Percentiles rank a stretch among this genome's conserved stretches.
These are phyloP conservation scores for Spencermartinsiella ligniputridi DNA, from an alignment of 1,139 yeast species.

Conservation along the genomic window DNA sequence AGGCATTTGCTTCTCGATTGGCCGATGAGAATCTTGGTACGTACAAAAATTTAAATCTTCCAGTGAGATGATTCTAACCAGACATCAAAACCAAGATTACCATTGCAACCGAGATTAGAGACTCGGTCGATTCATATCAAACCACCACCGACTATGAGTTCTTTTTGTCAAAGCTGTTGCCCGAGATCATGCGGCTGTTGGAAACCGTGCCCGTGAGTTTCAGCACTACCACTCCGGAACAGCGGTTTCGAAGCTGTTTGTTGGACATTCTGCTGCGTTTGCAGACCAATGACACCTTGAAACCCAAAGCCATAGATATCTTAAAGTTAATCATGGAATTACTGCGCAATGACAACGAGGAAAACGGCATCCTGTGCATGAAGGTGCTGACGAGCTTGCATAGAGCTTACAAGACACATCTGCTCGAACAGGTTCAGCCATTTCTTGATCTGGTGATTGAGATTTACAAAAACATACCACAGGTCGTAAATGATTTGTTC, in stretches of 20 bases:
- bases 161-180: constrained; percentile 30
- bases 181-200: constrained; percentile 41
- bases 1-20: constrained; percentile 57
- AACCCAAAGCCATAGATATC: constrained; percentile 60
- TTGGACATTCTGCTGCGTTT: constrained; percentile 79
- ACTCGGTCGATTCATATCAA: constrained; percentile 77
- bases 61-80: constrained; percentile 11
- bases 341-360: constrained; percentile 81
- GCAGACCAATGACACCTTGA: constrained; percentile 77
- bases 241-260: constrained; percentile 61
- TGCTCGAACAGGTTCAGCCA: constrained; percentile 70
- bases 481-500: constrained; percentile 65
- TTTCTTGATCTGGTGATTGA: constrained; percentile 74
- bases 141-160: constrained; percentile 71
- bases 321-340: constrained; percentile 58
- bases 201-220: constrained; percentile 72
- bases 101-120: constrained; percentile 75
- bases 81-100: constrained; percentile 62
- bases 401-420: constrained; percentile 68
- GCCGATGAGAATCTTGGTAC: constrained; percentile 40
- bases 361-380: constrained; percentile 89
- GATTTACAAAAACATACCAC: constrained; percentile 76
- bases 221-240: constrained; percentile 28
- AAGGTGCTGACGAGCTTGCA: constrained; percentile 85
- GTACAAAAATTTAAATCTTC: constrained; percentile 10